These are phyloP conservation scores for Talaromyces sp. DNA, from an alignment of 2,329 filamentous ascomycete species.

Conservation along the genomic window DNA sequence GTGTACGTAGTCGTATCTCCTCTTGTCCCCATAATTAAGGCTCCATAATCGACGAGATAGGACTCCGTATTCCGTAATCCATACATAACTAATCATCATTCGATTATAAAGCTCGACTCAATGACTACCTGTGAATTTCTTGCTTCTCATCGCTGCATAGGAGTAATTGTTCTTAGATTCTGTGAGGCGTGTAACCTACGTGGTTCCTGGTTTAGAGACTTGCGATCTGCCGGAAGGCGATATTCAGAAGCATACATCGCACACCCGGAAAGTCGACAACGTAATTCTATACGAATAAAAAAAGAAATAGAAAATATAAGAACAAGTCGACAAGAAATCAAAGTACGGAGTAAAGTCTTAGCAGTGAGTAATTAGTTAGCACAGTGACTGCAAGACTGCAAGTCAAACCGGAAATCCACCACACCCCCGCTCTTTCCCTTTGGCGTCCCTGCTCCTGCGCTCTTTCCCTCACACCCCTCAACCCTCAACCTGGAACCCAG, in stretches of 20 bases:
- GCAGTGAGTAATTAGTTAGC: no score
- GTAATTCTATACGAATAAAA: background rate
- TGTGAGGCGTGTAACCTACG: background rate
- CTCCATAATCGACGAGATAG: background rate
- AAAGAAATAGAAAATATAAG: background rate
- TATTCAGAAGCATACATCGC: background rate
- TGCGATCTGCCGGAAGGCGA: background rate
- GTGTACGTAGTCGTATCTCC: no score
- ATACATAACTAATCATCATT: background rate
- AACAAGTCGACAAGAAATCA: background rate
- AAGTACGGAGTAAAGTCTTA: background rate
- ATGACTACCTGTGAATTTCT: background rate
- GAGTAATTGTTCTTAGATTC: background rate
- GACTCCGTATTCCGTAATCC: background rate
- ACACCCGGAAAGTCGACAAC: background rate
- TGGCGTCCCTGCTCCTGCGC: slow-evolving; percentile 2
- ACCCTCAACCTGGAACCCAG: background rate
- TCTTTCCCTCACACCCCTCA: slow-evolving; percentile 3
- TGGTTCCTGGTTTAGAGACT: no score
- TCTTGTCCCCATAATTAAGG: slow-evolving; percentile 1
- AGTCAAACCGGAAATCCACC: background rate
- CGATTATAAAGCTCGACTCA: no score
- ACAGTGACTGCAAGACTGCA: background rate
- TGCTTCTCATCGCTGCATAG: background rate
- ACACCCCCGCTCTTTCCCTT: slow-evolving; percentile 1